Base-by-base conservation (phyloP, 352 stramenopile genomes). In the Phytophthora lateralis region DNA sequence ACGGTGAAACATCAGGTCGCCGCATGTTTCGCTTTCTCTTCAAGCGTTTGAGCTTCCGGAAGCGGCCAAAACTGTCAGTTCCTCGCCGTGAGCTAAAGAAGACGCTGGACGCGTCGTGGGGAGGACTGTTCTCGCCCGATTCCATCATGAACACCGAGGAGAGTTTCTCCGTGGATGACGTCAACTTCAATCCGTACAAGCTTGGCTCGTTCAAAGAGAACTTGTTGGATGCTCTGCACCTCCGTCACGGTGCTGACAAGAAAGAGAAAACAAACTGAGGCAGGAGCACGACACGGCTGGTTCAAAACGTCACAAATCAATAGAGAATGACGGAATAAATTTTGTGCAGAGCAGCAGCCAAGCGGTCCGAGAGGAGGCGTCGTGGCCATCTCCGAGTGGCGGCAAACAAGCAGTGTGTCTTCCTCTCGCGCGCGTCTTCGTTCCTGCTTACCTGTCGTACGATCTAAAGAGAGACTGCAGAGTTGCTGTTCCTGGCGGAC, bases 111-210 rank as follows among this genome's bases (percentile, higher is more conserved):
- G 42, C 81, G 27, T 88, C 85, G 1, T 95, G 85, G 85, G 85
- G 85, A 17, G 85, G 83, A 3, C 58, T 91, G 27, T 91, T 90
- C 58, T 80, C 79, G 2, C 68, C 81, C 0, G 83, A 94, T 39
- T 65, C 68, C 15, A 90, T 92, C 55, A 73, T 90, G 51, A 91
- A 92, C 69, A 90, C 77, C 0, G 82, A 90, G 49, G 70, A 88
- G 51, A 69, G 60, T 15, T 91, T 88, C 60, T 89, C 85, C 0
- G 68, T 71, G 29, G 78, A 79, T n/a, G 83, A 92, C 35, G 82
- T 95, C 17, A 72, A 90, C 37, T 90, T 66, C 58, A 95, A 95
- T 43, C 85, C 85, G 42, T 95, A 95, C 71, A 75, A 92, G 38
- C 67, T 80, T 14, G 61, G 60, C 11, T 76, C 73, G 47, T 88